These are phyloP conservation scores for Raddia guianensis DNA, from an alignment of 176 grass and related monocot genomes.

Conservation along the genomic window DNA sequence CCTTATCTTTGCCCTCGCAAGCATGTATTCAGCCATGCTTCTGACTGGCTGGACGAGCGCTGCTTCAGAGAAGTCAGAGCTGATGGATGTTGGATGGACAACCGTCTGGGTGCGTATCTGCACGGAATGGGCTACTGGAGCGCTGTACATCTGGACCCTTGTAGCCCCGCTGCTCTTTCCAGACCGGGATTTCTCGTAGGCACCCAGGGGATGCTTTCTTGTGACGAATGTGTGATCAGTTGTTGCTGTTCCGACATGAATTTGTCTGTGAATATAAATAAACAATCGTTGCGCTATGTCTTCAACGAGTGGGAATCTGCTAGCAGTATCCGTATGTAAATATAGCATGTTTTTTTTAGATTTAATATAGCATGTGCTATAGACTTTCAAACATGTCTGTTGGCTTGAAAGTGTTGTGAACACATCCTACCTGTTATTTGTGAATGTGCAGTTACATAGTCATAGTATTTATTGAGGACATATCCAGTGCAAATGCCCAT, in stretches of 20 bases:
- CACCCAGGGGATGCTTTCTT: background rate
- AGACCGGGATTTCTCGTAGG: conserved; percentile 78
- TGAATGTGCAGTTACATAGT: background rate
- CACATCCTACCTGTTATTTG: background rate
- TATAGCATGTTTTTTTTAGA: background rate
- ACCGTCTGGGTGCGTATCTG: conserved; percentile 92
- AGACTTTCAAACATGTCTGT: background rate
- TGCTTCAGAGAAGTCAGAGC: conserved; percentile 68
- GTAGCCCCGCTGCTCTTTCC: conserved; percentile 76
- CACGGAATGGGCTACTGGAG: conserved; percentile 81
- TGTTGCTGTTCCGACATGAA: background rate
- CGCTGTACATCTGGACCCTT: conserved; percentile 83
- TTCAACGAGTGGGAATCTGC: background rate
- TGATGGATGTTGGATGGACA: conserved; percentile 97
- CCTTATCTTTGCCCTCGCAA: conserved; percentile 91
- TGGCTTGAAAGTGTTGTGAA: conserved; percentile 4
- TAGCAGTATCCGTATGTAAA: background rate
- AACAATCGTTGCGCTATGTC: background rate
- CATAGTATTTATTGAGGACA: no score
- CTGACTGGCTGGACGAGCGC: conserved; percentile 88
- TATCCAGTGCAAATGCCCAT: no score
- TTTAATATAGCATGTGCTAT: background rate
- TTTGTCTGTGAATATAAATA: conserved; percentile 37
- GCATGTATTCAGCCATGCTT: conserved; percentile 98
- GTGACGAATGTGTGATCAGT: background rate